Percentiles rank a stretch among this genome's conserved stretches.
Conservation (phyloP, 768 basidiomycete species). For the Rickenella mellea region DNA sequence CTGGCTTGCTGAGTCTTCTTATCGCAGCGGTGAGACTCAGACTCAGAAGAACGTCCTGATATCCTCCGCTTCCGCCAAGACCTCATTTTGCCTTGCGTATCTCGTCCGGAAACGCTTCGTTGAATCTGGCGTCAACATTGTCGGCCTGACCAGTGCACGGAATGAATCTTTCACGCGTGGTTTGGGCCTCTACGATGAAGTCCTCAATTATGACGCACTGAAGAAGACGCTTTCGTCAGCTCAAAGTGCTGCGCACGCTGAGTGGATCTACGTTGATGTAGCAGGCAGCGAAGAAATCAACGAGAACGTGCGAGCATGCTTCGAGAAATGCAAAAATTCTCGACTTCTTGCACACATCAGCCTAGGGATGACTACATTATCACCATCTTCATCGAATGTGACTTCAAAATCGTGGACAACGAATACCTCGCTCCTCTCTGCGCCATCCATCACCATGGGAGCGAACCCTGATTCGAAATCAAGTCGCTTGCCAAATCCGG, state of each 20-base stretch:
- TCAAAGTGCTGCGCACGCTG: slow-evolving; percentile 17
- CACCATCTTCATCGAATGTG: slow-evolving; percentile 30
- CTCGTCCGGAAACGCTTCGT: slow-evolving; percentile 37
- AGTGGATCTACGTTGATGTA: slow-evolving; percentile 57
- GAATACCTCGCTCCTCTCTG: slow-evolving; percentile 21
- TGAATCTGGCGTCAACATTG: slow-evolving; percentile 21
- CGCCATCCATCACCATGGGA: slow-evolving; percentile 12
- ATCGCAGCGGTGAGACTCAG: slow-evolving; percentile 35
- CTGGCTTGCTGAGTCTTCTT: slow-evolving; percentile 44
- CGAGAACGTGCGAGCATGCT: slow-evolving; percentile 29
- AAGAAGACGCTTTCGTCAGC: slow-evolving; percentile 18
- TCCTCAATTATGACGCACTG: slow-evolving; percentile 45
- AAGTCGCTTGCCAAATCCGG: slow-evolving; percentile 17
- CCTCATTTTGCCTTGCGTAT: slow-evolving; percentile 62
- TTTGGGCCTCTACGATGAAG: slow-evolving; percentile 47
- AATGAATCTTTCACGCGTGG: slow-evolving; percentile 46
- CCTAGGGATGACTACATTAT: slow-evolving; percentile 49
- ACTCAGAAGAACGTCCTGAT: slow-evolving; percentile 46
- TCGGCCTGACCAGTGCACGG: slow-evolving; percentile 52
- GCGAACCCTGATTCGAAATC: neutral
- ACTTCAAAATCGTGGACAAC: slow-evolving; percentile 27
- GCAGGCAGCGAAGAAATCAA: slow-evolving; percentile 50
- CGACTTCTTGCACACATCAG: slow-evolving; percentile 31
- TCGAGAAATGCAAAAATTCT: slow-evolving; percentile 26
- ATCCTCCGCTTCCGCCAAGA: slow-evolving; percentile 66